A percentile compares a stretch with the other conserved stretches of the same genome.
These are phyloP conservation scores for Martiniozyma abietophila DNA, from an alignment of 805 yeast species.

Conservation along the genomic window DNA sequence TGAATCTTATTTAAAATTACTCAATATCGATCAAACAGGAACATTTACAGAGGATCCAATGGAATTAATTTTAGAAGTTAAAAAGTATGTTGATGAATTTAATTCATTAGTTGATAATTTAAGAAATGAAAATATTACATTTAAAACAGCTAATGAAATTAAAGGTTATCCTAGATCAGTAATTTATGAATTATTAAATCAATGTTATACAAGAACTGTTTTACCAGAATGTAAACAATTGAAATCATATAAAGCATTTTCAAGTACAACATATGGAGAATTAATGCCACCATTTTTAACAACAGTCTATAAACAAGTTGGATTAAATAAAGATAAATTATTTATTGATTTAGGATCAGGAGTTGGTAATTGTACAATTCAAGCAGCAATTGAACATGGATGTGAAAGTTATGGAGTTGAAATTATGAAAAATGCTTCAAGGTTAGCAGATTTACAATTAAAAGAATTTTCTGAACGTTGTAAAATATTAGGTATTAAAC, in stretches of 20 bases:
- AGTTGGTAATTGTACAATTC: conserved; percentile 85
- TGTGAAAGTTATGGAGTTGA: conserved; percentile 85
- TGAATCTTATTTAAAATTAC: too few relatives aligned
- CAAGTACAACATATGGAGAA: conserved; percentile 89
- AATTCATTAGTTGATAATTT: conserved; percentile 32
- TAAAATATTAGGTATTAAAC: conserved; percentile 51
- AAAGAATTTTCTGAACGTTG: conserved; percentile 50
- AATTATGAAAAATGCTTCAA: conserved; percentile 75
- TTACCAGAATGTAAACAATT: conserved; percentile 62
- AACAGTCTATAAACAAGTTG: conserved; percentile 53
- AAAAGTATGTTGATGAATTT: conserved; percentile 30
- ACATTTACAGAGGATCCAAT: conserved; percentile 1
- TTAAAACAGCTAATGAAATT: conserved; percentile 12
- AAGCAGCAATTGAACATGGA: conserved; percentile 82
- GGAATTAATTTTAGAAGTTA: conserved; percentile 5
- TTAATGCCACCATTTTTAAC: conserved; percentile 70
- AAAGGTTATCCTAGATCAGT: conserved; percentile 31
- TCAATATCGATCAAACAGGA: too few relatives aligned
- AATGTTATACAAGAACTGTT: conserved; percentile 68
- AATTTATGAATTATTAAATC: conserved; percentile 61
- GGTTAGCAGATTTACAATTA: conserved; percentile 52
- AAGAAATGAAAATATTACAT: conserved; percentile 25
- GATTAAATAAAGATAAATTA: conserved; percentile 40
- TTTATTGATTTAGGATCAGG: conserved; percentile 91
- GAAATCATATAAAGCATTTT: conserved; percentile 71